These are phyloP conservation scores for Iris pallida DNA, from an alignment of 116 monocot genomes.

Conservation along the genomic window DNA sequence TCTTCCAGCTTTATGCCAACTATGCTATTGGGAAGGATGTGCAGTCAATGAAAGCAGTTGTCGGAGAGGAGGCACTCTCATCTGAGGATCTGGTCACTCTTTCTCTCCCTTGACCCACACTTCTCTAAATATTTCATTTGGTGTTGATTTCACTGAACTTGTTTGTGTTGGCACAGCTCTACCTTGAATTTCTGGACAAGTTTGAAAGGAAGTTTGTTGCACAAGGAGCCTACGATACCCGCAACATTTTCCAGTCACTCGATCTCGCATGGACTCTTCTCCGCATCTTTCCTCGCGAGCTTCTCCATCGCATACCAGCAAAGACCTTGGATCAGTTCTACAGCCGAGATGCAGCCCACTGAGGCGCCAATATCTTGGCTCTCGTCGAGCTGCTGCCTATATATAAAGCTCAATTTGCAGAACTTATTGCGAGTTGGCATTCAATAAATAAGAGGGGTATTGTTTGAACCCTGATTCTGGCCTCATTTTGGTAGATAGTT, in stretches of 20 bases:
- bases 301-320: slow-evolving; percentile 93
- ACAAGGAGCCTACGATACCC: slow-evolving; percentile 97
- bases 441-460: no score
- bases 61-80: slow-evolving; percentile 99
- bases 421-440: no score
- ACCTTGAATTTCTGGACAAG: slow-evolving; percentile 94
- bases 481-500: no score
- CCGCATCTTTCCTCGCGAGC: slow-evolving; percentile 92
- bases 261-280: slow-evolving; percentile 98
- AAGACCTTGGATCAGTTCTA: slow-evolving; percentile 91
- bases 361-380: slow-evolving; percentile 14
- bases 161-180: slow-evolving; percentile 55
- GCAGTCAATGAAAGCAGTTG: slow-evolving; percentile 99
- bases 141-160: neutral
- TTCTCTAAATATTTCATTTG: neutral
- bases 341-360: slow-evolving; percentile 64
- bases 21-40: slow-evolving; percentile 99
- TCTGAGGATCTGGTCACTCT: slow-evolving; percentile 96
- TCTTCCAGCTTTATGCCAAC: slow-evolving; percentile 78
- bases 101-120: slow-evolving; percentile 26
- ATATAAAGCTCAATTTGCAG: no score
- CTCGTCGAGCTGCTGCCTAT: no score
- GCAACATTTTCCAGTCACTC: slow-evolving; percentile 98
- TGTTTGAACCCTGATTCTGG: no score
- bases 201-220: slow-evolving; percentile 95